Base-by-base conservation (phyloP, 495 filamentous ascomycete species). In the Hamigera avellanea region DNA sequence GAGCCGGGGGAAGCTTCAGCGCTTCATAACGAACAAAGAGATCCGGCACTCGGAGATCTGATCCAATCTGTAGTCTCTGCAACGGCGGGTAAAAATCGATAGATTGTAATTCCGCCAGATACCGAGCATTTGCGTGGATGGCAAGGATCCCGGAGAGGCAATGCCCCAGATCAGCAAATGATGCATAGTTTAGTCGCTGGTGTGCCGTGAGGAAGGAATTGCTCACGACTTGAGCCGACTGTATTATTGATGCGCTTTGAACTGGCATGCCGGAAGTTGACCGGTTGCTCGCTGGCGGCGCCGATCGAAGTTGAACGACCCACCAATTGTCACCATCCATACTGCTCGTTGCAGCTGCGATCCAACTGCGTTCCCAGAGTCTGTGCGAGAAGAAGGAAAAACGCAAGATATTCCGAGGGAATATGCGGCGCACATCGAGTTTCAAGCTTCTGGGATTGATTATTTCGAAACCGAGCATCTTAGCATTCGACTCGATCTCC, bases 321-420 rank as follows among this genome's bases (percentile, higher is more conserved):
- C 78, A 88, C 79, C 83, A 91, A 19, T 59, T 64, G 54, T 91
- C 82, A 26, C 83, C 82, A 45, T 72, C 72, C 55, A 83, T 68
- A 53, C 78, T 80, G 46, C 81, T 69, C 34, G 69, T 80, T 30
- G 81, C 69, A 30, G 77, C 71, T 31, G 83, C 56, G 42, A 76
- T 68, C 83, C 83, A 91, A 37, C 72, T 65, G 19, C 67, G 56
- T 12, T 62, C 57, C 78, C 83, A 89, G 7, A 68, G 58, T 23
- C 47, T 53, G 41, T 76, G 74, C 38, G 64, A 67, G 43, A 89
- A 72, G 65, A 83, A 86, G 7, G 73, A 54, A 21, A 73, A 62
- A 14, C 76, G 69, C 37, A 73, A 55, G 8, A 68, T 64, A 35
- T 74, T 74, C n/a, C 64, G 57, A 14, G 78, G 73, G 25, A 89